Evolutionary conservation across 495 filamentous ascomycete species (phyloP).

Genomic region (Collariella sp.): DNA sequence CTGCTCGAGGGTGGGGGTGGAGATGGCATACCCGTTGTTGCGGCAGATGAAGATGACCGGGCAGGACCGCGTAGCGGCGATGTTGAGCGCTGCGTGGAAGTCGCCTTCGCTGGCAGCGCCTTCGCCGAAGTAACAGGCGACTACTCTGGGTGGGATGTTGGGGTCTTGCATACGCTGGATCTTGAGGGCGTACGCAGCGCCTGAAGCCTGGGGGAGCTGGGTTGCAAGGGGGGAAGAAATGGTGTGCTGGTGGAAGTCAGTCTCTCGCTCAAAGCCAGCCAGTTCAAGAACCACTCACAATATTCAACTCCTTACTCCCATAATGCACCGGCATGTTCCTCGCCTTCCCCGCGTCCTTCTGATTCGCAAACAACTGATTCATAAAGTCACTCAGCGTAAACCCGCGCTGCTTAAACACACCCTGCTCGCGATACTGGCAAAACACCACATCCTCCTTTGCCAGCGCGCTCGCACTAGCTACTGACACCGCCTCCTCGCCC

Average conservation of each 20-base stretch:
- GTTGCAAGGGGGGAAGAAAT: slow-evolving; percentile 91
- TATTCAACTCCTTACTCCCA: slow-evolving; percentile 70
- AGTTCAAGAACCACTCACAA: slow-evolving; percentile 43
- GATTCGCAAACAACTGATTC: slow-evolving; percentile 90
- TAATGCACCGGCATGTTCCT: slow-evolving; percentile 99
- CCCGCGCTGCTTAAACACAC: slow-evolving; percentile 81
- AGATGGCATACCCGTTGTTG: slow-evolving; percentile 97
- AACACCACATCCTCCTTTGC: slow-evolving; percentile 82
- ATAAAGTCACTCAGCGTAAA: slow-evolving; percentile 85
- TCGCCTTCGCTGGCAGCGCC: slow-evolving; percentile 96
- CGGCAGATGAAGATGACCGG: slow-evolving; percentile 92
- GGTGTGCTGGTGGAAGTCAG: slow-evolving; percentile 56
- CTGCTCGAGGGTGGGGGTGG: slow-evolving; percentile 88
- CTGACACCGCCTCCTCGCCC: slow-evolving; percentile 89
- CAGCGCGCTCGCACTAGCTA: slow-evolving; percentile 77
- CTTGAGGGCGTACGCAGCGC: slow-evolving; percentile 91
- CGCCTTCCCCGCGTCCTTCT: slow-evolving; percentile 68
- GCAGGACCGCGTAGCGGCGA: slow-evolving; percentile 86
- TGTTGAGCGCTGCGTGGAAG: slow-evolving; percentile 95
- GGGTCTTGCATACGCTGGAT: slow-evolving; percentile 70
- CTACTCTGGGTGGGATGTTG: slow-evolving; percentile 53
- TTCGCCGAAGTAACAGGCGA: slow-evolving; percentile 91
- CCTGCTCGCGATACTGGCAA: slow-evolving; percentile 90
- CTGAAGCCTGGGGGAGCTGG: slow-evolving; percentile 89
- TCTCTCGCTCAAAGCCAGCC: background rate